Evolutionary conservation across 371 early-diverging fungal species (phyloP), one percentile per base, ranked within the genome.

Genomic region (Conidiobolus coronatus): DNA sequence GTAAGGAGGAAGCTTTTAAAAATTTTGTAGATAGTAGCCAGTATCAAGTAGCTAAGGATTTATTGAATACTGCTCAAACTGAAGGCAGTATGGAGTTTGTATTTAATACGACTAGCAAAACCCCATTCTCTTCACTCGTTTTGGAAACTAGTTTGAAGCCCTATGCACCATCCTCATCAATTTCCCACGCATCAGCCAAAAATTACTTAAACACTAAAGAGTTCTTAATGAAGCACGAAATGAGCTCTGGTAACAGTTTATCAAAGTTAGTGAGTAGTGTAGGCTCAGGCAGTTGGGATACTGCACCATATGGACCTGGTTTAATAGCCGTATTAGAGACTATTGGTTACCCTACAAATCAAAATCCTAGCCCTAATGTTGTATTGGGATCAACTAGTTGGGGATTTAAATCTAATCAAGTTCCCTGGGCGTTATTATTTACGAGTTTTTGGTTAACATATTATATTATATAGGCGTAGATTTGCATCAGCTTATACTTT

Each of bases 201-300:
- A 49, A 43, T n/a, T 69, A 66, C 45, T 49, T 52, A 17, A 40
- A 55, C 22, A 50, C 66, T 0, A 45, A 59, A 1, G 75, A 75
- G 34, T 72, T 70, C 50, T 51, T 75, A 13, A 75, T 75, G 75
- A 50, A 58, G 2, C 63, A 52, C 44, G 54, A 58, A 54, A 55
- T 59, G 40, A 61, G 59, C 13, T 52, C 53, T 21, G 64, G 61
- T 8, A 19, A 57, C 14, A 53, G 52, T 1, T 35, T 64, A 3
- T 9, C 49, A 0, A 50, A 57, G 6, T 4, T 24, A 5, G 37
- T 47, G 14, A 13, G 14, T 9, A 13, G 21, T 2, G n/a, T 47
- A 29, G 48, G 40, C 8, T 24, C 36, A 29, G 53, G 56, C 13
- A 40, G 40, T 21, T 38, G 38, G 38, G 18, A 38, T 13, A 38